Percentiles rank a stretch among this genome's conserved stretches.
Evolutionary conservation across 2,329 filamentous ascomycete species (phyloP).

Genomic region (Arachnomyces sp.): DNA sequence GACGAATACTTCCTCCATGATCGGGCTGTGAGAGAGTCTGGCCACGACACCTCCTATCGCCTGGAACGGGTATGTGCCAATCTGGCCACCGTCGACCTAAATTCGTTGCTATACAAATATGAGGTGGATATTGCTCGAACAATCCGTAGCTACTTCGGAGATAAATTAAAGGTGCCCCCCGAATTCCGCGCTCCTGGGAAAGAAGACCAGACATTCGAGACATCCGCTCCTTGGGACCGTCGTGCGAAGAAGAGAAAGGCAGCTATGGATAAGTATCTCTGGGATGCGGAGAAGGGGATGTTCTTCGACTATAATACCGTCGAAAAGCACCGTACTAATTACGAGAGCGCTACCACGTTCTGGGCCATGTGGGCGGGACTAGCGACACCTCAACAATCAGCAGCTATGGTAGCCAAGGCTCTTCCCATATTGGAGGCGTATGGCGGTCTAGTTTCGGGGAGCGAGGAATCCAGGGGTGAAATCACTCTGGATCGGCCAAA

Average conservation of each 20-base stretch:
- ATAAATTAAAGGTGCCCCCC: constrained; percentile 69
- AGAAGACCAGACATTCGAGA: constrained; percentile 62
- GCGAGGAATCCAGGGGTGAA: constrained; percentile 74
- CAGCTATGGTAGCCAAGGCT: constrained; percentile 67
- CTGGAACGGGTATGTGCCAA: constrained; percentile 81
- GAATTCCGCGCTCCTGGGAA: constrained; percentile 67
- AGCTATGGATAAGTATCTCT: constrained; percentile 85
- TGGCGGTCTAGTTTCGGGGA: constrained; percentile 82
- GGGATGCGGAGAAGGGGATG: constrained; percentile 87
- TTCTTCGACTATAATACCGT: constrained; percentile 95
- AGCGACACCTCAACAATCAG: constrained; percentile 77
- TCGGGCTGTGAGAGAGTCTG: constrained; percentile 88
- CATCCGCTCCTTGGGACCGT: constrained; percentile 83
- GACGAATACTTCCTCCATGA: constrained; percentile 96
- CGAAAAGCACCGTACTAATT: constrained; percentile 68
- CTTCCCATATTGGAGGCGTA: constrained; percentile 81
- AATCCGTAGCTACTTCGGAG: constrained; percentile 75
- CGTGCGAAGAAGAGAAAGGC: constrained; percentile 75
- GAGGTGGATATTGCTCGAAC: constrained; percentile 84
- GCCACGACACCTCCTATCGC: constrained; percentile 92
- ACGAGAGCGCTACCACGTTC: constrained; percentile 89
- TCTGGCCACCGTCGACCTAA: constrained; percentile 87
- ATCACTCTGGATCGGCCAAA: constrained; percentile 78
- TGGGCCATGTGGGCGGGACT: constrained; percentile 97
- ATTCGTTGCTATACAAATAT: constrained; percentile 93